Percentiles rank a stretch among this genome's conserved stretches.
These are phyloP conservation scores for Cadophora luteo-olivacea DNA, from an alignment of 2,329 filamentous ascomycete genomes.

Conservation along the genomic window DNA sequence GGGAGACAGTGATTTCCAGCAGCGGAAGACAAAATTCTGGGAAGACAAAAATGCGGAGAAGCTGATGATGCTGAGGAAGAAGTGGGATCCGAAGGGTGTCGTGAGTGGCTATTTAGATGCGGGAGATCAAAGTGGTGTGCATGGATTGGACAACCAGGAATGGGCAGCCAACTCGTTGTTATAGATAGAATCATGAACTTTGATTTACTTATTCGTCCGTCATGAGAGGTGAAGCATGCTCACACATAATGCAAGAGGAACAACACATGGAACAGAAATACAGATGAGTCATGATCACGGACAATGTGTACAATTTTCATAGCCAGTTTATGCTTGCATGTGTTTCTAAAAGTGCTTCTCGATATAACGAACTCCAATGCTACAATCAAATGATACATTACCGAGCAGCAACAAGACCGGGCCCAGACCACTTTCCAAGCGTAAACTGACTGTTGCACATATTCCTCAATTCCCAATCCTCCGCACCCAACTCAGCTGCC, in stretches of 20 bases:
- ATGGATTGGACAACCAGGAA: conserved; percentile 52
- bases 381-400: not conserved
- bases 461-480: conserved; percentile 65
- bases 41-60: conserved; percentile 48
- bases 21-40: conserved; percentile 56
- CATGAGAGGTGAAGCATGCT: too few species aligned
- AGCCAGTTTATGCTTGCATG: not conserved
- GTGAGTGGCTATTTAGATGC: conserved; percentile 54
- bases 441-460: conserved; percentile 42
- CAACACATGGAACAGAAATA: too few species aligned
- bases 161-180: conserved; percentile 34
- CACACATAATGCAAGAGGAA: too few species aligned
- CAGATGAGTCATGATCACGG: too few species aligned
- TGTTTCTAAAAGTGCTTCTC: not conserved
- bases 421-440: conserved; percentile 49
- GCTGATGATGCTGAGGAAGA: conserved; percentile 51
- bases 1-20: conserved; percentile 45
- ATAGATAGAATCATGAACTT: not conserved
- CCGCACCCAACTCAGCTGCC: conserved; percentile 55
- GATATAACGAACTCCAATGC: not conserved
- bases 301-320: too few species aligned
- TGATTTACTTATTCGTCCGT: too few species aligned
- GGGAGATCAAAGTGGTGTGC: conserved; percentile 50
- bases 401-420: not conserved
- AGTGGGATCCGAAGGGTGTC: conserved; percentile 52